Conservation (phyloP, 202 grass and related monocot genomes). For the Panicum virgatum region DNA sequence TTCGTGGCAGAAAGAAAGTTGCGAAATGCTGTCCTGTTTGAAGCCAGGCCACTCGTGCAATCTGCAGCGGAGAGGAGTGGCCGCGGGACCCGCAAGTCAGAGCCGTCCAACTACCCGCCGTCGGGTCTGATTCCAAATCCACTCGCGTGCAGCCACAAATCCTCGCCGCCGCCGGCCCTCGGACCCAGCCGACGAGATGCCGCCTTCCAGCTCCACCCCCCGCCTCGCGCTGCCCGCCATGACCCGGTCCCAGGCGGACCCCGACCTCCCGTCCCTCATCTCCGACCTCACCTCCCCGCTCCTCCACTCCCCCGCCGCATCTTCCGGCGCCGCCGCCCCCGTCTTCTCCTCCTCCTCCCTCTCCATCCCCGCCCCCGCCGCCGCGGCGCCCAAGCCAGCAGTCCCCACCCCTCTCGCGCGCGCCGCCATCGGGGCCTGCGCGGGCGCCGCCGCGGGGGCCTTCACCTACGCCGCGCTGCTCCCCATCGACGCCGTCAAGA, state of each 20-base stretch:
- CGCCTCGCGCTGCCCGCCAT: not conserved
- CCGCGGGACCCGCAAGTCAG: too few relatives aligned
- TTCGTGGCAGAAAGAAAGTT: too few relatives aligned
- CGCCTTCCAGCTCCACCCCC: not conserved
- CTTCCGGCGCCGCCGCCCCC: conserved; percentile 2
- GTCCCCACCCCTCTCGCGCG: conserved; percentile 59
- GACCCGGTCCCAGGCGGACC: conserved; percentile 13
- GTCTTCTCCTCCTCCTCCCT: conserved; percentile 51
- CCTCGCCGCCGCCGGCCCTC: not conserved
- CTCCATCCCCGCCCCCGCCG: conserved; percentile 35
- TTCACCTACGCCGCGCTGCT: conserved; percentile 91
- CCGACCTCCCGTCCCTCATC: conserved; percentile 54
- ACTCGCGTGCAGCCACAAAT: not conserved
- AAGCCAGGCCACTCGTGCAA: too few relatives aligned
- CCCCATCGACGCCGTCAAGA: conserved; percentile 93
- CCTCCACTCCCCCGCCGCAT: conserved; percentile 37
- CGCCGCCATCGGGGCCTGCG: conserved; percentile 68
- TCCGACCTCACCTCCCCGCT: conserved; percentile 77
- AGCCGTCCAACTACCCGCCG: not conserved
- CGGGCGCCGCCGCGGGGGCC: conserved; percentile 73
- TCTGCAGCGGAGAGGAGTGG: too few relatives aligned
- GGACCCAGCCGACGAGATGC: conserved; percentile 9
- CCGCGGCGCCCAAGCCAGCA: not conserved
- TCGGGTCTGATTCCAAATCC: not conserved
- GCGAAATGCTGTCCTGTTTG: too few relatives aligned